Percentiles rank a stretch among this genome's conserved stretches.
phyloP scores from a whole-genome alignment of 179 eudicot genomes.

The Amaranthus tricolor region DNA sequence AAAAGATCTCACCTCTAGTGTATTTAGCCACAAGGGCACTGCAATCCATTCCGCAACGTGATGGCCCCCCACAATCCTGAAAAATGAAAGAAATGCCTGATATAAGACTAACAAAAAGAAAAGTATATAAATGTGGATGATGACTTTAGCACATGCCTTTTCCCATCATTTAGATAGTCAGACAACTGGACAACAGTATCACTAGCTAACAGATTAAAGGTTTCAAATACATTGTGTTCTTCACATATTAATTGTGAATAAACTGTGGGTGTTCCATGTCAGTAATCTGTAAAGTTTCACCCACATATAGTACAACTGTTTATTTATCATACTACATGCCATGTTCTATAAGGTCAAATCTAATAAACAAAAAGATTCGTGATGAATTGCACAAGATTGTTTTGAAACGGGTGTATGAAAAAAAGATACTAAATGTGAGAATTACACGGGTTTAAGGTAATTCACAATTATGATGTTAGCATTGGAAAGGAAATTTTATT shows the following conservation, averaged over 20 bases:
- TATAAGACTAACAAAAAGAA: conserved; percentile 15
- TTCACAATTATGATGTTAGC: background rate
- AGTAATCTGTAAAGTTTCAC: background rate
- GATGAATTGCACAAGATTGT: background rate
- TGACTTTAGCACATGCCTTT: background rate
- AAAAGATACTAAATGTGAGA: background rate
- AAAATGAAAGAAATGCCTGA: conserved; percentile 21
- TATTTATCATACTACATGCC: background rate
- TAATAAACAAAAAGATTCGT: background rate
- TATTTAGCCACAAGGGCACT: conserved; percentile 75
- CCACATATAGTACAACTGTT: background rate
- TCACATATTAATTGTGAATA: background rate
- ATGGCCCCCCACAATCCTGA: conserved; percentile 82
- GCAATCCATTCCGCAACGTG: conserved; percentile 86
- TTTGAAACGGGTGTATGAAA: background rate
- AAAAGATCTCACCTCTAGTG: conserved; percentile 50
- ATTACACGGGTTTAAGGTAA: background rate
- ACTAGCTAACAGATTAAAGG: background rate
- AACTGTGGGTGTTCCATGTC: too few species aligned
- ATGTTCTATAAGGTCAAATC: background rate
- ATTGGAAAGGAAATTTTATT: background rate
- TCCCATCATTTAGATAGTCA: background rate
- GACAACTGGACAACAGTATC: background rate
- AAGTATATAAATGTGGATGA: background rate
- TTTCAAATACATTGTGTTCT: background rate